Base-by-base conservation (phyloP, 2,329 filamentous ascomycete genomes). In the Fusarium sp. region DNA sequence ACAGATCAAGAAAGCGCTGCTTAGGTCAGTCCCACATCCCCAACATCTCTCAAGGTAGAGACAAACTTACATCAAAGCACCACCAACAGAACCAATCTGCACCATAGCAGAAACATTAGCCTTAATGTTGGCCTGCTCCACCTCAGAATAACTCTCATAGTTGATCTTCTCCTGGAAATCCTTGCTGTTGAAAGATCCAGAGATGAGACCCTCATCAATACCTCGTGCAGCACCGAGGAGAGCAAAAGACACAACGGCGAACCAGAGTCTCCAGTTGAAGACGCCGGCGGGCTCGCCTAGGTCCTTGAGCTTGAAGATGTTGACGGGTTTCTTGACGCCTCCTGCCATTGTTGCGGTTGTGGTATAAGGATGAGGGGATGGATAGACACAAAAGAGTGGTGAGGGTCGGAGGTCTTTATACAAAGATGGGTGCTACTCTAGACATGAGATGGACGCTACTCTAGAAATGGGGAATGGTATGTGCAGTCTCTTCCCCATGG, bases 91-190 rank as follows among this genome's bases (percentile, higher is more conserved):
- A 25, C 92, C 92, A 73, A 94, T 88, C 79, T 94, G 92, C 0
- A 94, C 92, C 92, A 94, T 94, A 49, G 90, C 87, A 3, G 91
- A 91, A 58, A 94, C 91, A 78, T 94, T 94, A 72, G 87, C 89
- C 79, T 92, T 89, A 80, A 91, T 89, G 77, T 92, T 89, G 65
- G 90, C 89, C 75, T 86, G 82, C 48, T 87, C 84, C 6, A 84
- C 81, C 0, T 79, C 72, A 47, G 79, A 82, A 73, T 89, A 89
- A 3, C 83, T 81, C 8, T 82, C 79, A 66, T 89, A 88, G 70
- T 88, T 74, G 76, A 92, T 90, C 34, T 83, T 83, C 1, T 78
- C 70, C 71, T 90, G 85, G 77, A 93, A 93, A 54, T 89, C 83
- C 68, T 85, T 82, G n/a, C 88, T 89, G 75, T 88, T 87, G 78